Evolutionary conservation across 305 asterid species (phyloP).

Genomic region (Rubia balearica): DNA sequence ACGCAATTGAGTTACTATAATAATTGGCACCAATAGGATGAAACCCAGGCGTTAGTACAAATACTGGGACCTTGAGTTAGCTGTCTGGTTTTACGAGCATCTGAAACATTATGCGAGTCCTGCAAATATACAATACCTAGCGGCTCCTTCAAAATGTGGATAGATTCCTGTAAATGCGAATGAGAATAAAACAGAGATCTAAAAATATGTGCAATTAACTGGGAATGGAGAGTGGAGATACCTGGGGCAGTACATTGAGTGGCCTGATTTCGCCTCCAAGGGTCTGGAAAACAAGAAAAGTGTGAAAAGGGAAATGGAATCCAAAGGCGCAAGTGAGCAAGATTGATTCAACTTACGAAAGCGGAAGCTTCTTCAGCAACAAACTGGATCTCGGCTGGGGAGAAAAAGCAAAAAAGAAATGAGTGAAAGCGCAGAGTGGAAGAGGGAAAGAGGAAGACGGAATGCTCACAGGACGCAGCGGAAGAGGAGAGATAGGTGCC

Average conservation of each 20-base stretch:
- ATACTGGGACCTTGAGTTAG: constrained; percentile 55
- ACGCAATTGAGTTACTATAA: constrained; percentile 9
- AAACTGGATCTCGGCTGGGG: constrained; percentile 56
- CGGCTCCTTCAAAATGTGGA: constrained; percentile 51
- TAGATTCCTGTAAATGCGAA: constrained; percentile 44
- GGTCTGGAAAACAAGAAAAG: constrained; percentile 34
- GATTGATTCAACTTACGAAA: constrained; percentile 40
- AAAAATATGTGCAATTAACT: neutral
- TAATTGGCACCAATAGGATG: neutral
- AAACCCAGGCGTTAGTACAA: neutral
- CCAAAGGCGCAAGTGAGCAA: neutral
- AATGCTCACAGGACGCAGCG: constrained; percentile 44
- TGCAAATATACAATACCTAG: constrained; percentile 50
- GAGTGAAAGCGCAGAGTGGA: neutral
- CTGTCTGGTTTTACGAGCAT: constrained; percentile 53
- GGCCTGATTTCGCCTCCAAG: constrained; percentile 70
- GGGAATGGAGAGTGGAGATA: constrained; percentile 13
- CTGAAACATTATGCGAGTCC: constrained; percentile 27
- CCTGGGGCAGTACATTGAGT: constrained; percentile 80
- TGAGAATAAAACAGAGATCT: constrained; percentile 18
- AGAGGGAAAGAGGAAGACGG: neutral
- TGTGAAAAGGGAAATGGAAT: constrained; percentile 8
- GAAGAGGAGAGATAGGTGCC: constrained; percentile 48
- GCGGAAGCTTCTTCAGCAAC: constrained; percentile 53
- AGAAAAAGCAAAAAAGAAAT: constrained; percentile 4